These are phyloP conservation scores for Megacollybia platyphylla DNA, from an alignment of 1,284 basidiomycete genomes.

Conservation along the genomic window DNA sequence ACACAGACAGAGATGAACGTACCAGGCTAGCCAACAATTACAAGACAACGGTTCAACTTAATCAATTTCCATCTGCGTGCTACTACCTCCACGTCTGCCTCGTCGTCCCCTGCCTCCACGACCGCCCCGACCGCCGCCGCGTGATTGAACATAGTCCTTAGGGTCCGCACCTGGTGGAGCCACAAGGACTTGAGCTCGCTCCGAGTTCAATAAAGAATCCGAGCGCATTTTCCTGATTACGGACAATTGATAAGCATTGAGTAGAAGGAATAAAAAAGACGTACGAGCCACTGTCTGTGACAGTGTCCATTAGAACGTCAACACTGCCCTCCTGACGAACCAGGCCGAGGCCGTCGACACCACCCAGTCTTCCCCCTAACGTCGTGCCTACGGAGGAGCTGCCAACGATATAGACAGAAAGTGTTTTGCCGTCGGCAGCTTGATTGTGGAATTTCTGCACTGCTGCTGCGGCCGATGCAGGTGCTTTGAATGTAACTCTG, in stretches of 20 bases:
- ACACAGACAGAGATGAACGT: background rate
- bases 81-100: conserved; percentile 19
- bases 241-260: conserved; percentile 2
- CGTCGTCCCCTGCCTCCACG: conserved; percentile 22
- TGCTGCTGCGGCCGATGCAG: conserved; percentile 51
- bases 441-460: conserved; percentile 69
- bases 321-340: conserved; percentile 56
- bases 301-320: conserved; percentile 50
- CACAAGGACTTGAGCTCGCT: conserved; percentile 56
- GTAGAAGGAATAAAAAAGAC: conserved; percentile 16
- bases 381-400: conserved; percentile 32
- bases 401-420: conserved; percentile 57
- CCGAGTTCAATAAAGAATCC: conserved; percentile 57
- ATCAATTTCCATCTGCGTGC: conserved; percentile 26
- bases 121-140: conserved; percentile 19
- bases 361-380: conserved; percentile 39
- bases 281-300: conserved; percentile 41
- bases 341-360: conserved; percentile 41
- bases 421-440: conserved; percentile 67
- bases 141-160: conserved; percentile 33
- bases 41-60: conserved; percentile 9
- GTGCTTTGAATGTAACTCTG: conserved; percentile 60
- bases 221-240: conserved; percentile 70
- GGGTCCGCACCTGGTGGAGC: conserved; percentile 58
- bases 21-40: background rate